Base-by-base conservation (phyloP, 208 protist genomes). In the Wallacemonas collosoma region DNA sequence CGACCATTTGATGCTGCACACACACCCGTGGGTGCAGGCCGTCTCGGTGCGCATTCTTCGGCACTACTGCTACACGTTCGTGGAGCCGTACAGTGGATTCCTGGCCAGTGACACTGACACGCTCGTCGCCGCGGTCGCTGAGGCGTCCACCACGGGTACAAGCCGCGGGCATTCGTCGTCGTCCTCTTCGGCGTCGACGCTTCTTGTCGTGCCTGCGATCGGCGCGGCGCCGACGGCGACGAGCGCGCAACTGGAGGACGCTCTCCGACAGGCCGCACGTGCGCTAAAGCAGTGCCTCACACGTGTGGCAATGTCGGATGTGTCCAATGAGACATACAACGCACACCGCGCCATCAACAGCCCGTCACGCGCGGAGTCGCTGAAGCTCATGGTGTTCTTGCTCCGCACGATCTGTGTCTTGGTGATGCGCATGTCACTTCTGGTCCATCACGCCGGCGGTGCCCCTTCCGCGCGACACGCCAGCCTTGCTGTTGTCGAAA, bases 21-120 rank as follows among this genome's bases (percentile, higher is more conserved):
- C 85, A 38, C 93, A 97, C 72, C 87, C 90, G 36, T 97, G 93
- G 90, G 85, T 97, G 61, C 90, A 85, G 38, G 80, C 81, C 15
- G 89, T 75, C 3, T 78, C 93, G 36, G 73, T 90, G 79, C 86
- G 93, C 35, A 71, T 95, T 5, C 74, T 94, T 61, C 73, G 82
- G 38, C 76, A 91, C 68, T 97, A 97, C 80, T 86, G 79, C 67
- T 89, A 92, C 82, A 80, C 73, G 44, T 85, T 74, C 43, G 87
- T 94, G 15, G 93, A 97, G 75, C 60, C n/a, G 39, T 68, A 54
- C 15, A 83, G 80, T 63, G 58, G 45, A 40, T 95, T 90, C 71
- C 65, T 93, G 72, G 66, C 50, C 11, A 36, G 8, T 15, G 50
- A 69, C 17, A n/a, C 15, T 8, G 64, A 69, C 14, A 56, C 36